Conservation (phyloP, 2,329 filamentous ascomycete genomes). For the Ascochyta rabiei region DNA sequence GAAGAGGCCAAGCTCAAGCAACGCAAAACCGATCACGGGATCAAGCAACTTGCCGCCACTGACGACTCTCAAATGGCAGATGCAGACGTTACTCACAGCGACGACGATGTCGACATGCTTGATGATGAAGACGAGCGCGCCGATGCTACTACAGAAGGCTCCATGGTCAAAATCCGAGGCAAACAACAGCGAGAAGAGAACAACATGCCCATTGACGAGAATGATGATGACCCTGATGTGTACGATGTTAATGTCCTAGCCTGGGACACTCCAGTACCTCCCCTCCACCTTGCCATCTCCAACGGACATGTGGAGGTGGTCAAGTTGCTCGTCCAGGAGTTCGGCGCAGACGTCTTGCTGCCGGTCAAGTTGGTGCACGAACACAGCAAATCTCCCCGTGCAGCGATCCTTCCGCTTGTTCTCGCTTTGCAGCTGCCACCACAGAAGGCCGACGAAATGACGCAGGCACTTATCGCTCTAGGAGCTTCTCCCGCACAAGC, state of each 20-base stretch:
- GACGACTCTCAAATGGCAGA: slow-evolving; percentile 20
- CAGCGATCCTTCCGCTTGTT: slow-evolving; percentile 71
- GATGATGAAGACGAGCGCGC: slow-evolving; percentile 50
- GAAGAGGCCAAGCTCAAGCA: slow-evolving; percentile 55
- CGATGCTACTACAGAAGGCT: slow-evolving; percentile 70
- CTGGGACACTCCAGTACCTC: slow-evolving; percentile 77
- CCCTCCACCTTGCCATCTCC: slow-evolving; percentile 79
- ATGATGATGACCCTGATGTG: slow-evolving; percentile 74
- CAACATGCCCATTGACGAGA: slow-evolving; percentile 58
- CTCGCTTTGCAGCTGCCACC: slow-evolving; percentile 69
- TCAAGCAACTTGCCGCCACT: slow-evolving; percentile 13
- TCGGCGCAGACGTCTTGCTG: slow-evolving; percentile 77
- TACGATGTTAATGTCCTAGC: slow-evolving; percentile 79
- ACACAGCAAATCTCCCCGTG: slow-evolving; percentile 56
- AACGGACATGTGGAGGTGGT: slow-evolving; percentile 74
- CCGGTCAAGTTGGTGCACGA: slow-evolving; percentile 70
- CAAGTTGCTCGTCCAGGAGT: slow-evolving; percentile 69
- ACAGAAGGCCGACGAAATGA: slow-evolving; percentile 69
- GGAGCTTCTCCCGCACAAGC: slow-evolving; percentile 77
- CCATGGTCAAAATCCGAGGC: slow-evolving; percentile 67
- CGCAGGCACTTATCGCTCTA: slow-evolving; percentile 67
- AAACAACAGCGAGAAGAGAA: slow-evolving; percentile 51
- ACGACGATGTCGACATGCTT: slow-evolving; percentile 60
- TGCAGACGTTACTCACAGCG: slow-evolving; percentile 48
- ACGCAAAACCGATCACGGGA: slow-evolving; percentile 24